Percentiles rank a stretch among this genome's conserved stretches.
Evolutionary conservation across 2,329 filamentous ascomycete species (phyloP).

Genomic region (Aureobasidium leucospermi): DNA sequence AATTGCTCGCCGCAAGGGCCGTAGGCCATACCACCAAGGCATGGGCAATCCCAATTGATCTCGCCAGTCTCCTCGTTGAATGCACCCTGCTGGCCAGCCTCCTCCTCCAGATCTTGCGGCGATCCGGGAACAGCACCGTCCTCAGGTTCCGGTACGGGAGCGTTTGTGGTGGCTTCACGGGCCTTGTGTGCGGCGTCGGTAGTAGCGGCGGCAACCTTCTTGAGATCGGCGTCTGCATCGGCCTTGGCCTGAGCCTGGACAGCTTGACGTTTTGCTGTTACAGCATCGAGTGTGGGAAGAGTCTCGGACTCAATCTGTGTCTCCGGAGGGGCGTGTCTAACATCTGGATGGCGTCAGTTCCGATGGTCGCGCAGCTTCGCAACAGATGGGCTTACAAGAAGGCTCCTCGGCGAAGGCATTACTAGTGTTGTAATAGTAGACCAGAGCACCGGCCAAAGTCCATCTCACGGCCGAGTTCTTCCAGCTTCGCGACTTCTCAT

Average conservation of each 20-base stretch:
- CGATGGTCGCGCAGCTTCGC: not conserved
- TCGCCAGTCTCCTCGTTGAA: conserved; percentile 98
- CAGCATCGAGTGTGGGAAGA: conserved; percentile 38
- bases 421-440: conserved; percentile 95
- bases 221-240: conserved; percentile 21
- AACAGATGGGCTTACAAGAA: conserved; percentile 49
- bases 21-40: conserved; percentile 91
- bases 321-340: conserved; percentile 30
- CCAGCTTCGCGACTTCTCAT: conserved; percentile 68
- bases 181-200: not conserved
- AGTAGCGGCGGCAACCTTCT: conserved; percentile 17
- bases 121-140: conserved; percentile 29
- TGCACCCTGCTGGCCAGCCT: conserved; percentile 79
- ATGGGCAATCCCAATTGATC: conserved; percentile 99
- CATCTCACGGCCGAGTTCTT: conserved; percentile 68
- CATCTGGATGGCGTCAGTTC: conserved; percentile 21
- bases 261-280: conserved; percentile 34
- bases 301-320: conserved; percentile 34
- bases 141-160: conserved; percentile 15
- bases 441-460: conserved; percentile 64
- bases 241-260: conserved; percentile 27
- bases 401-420: conserved; percentile 79
- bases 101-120: conserved; percentile 61
- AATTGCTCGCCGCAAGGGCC: conserved; percentile 95
- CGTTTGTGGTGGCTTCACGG: conserved; percentile 12